These are phyloP conservation scores for Psilocybe cubensis DNA, from an alignment of 768 basidiomycete species.

Conservation along the genomic window DNA sequence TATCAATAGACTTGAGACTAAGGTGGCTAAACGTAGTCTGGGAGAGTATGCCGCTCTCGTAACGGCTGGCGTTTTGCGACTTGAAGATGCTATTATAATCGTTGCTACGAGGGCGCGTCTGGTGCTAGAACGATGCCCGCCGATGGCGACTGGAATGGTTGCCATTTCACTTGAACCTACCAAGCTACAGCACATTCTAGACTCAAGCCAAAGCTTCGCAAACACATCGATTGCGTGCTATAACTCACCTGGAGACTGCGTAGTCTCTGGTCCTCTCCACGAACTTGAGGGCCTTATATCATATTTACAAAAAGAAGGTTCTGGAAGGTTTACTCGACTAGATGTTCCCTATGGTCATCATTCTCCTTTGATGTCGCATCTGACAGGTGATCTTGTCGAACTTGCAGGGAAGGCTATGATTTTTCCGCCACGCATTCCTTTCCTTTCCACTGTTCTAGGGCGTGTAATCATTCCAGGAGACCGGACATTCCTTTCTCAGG, in stretches of 20 bases:
- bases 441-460: slow-evolving; percentile 67
- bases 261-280: slow-evolving; percentile 57
- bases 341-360: slow-evolving; percentile 68
- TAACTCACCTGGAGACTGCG: slow-evolving; percentile 61
- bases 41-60: slow-evolving; percentile 79
- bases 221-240: slow-evolving; percentile 59
- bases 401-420: slow-evolving; percentile 41
- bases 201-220: slow-evolving; percentile 33
- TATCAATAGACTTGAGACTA: slow-evolving; percentile 7
- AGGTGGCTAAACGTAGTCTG: slow-evolving; percentile 45
- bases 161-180: slow-evolving; percentile 47
- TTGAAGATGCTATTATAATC: slow-evolving; percentile 59
- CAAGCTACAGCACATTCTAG: slow-evolving; percentile 38
- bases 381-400: slow-evolving; percentile 50
- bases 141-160: slow-evolving; percentile 60
- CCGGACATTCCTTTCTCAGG: slow-evolving; percentile 43
- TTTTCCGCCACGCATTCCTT: slow-evolving; percentile 54
- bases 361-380: slow-evolving; percentile 62
- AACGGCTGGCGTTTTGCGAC: slow-evolving; percentile 57
- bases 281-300: slow-evolving; percentile 45
- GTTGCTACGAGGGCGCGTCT: slow-evolving; percentile 62
- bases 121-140: slow-evolving; percentile 51
- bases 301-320: slow-evolving; percentile 37
- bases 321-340: slow-evolving; percentile 47
- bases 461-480: slow-evolving; percentile 57